phyloP scores from a whole-genome alignment of 495 filamentous ascomycete genomes.

The Lasiosphaeria miniovina region DNA sequence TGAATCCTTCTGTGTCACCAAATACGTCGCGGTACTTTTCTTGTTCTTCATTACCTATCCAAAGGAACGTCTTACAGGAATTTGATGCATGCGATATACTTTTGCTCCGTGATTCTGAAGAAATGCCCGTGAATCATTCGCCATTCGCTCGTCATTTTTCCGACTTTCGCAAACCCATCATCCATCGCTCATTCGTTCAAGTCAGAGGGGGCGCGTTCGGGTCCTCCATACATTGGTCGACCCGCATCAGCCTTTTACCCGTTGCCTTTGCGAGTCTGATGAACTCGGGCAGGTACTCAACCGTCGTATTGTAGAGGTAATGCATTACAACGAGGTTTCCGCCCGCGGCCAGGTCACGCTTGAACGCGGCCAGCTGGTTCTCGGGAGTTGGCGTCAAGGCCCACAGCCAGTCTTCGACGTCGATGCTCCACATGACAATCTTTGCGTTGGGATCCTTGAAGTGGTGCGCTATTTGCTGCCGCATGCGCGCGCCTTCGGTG shows the following conservation, averaged over 20 bases:
- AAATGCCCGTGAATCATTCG: too few species aligned
- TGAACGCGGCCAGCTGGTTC: conserved; percentile 73
- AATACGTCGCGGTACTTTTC: too few species aligned
- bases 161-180: neutral
- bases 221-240: conserved; percentile 78
- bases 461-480: conserved; percentile 56
- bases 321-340: conserved; percentile 77
- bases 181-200: neutral
- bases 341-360: conserved; percentile 60
- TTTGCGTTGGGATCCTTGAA: conserved; percentile 46
- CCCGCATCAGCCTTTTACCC: conserved; percentile 69
- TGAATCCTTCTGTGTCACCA: too few species aligned
- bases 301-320: conserved; percentile 67
- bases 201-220: conserved; percentile 58
- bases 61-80: too few species aligned
- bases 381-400: conserved; percentile 61
- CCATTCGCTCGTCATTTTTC: too few species aligned
- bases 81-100: too few species aligned
- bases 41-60: too few species aligned
- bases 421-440: conserved; percentile 72
- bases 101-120: too few species aligned
- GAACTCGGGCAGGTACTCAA: conserved; percentile 64
- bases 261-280: conserved; percentile 64
- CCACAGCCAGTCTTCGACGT: conserved; percentile 80
- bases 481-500: conserved; percentile 68